phyloP scores from a whole-genome alignment of 768 basidiomycete genomes.

The Podaxis mareebaensis region DNA sequence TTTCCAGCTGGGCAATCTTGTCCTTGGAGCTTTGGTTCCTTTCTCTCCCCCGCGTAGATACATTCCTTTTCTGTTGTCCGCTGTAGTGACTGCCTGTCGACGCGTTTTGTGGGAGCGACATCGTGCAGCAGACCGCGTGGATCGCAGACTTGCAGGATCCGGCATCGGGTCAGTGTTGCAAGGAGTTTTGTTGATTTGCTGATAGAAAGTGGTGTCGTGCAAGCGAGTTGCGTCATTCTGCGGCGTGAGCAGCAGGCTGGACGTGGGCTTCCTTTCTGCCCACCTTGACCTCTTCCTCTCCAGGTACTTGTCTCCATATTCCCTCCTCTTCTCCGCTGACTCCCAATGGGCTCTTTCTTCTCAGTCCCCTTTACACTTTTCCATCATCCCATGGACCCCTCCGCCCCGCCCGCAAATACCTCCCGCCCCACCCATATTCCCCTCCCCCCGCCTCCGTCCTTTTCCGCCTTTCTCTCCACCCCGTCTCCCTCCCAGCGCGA shows the following conservation, averaged over 20 bases:
- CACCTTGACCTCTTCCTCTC: slow-evolving; percentile 1
- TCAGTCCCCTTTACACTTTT: slow-evolving; percentile 13
- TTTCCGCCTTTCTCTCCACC: slow-evolving; percentile 37
- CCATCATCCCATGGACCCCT: slow-evolving; percentile 16
- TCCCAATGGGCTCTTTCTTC: slow-evolving; percentile 17
- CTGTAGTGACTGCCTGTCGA: background rate
- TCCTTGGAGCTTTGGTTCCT: background rate
- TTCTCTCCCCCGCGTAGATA: slow-evolving; percentile 4
- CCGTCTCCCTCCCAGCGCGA: slow-evolving; percentile 29
- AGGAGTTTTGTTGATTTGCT: slow-evolving; percentile 9
- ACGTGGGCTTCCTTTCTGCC: slow-evolving; percentile 7
- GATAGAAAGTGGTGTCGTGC: slow-evolving; percentile 13
- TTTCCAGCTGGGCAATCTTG: slow-evolving; percentile 4
- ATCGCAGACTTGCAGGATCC: slow-evolving; percentile 12
- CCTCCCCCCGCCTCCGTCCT: slow-evolving; percentile 33
- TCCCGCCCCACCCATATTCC: slow-evolving; percentile 32
- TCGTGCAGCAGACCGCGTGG: slow-evolving; percentile 11
- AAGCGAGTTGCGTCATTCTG: slow-evolving; percentile 17
- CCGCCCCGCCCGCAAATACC: background rate
- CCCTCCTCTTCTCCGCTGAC: slow-evolving; percentile 12
- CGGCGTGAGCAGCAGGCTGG: slow-evolving; percentile 13
- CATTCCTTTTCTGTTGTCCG: background rate
- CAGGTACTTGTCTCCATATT: slow-evolving; percentile 15
- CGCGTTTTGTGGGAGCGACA: background rate
- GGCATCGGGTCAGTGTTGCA: background rate